Evolutionary conservation across 2,329 filamentous ascomycete genomes (phyloP), one percentile per base, ranked within the genome.

Genomic region (Colletotrichum gigasporum): DNA sequence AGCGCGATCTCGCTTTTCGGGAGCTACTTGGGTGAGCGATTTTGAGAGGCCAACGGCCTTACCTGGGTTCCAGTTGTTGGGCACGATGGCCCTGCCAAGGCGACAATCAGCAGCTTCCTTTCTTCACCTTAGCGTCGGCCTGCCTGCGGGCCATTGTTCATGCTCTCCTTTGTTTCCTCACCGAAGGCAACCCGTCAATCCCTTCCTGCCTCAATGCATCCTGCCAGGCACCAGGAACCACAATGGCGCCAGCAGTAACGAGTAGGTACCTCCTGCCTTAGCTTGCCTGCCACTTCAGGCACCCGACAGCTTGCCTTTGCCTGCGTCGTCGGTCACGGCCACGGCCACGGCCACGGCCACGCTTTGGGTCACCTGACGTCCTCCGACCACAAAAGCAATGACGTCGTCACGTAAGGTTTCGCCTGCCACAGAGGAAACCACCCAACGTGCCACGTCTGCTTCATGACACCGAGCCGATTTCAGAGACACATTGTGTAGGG

Each of bases 391-490:
- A 26, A 39, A 30, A 54, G 57, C 62, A 61, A 65, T 65, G 62
- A 65, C 62, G 62, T 65, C 62, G 56, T 62, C 62, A 51, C 42
- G 42, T 62, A 65, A 65, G 57, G 62, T 62, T 55, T 53, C 50
- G 62, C 57, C 57, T 65, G 62, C 12, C 62, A 62, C 26, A 50
- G 42, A 61, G 62, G 56, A 62, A 62, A 65, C 57, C 34, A 55
- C 30, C 42, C 62, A 51, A 37, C 50, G 62, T 65, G 62, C 62
- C 62, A 65, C 56, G 50, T 65, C 28, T 65, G 62, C 56, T 62
- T 65, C 56, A 65, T 62, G 57, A 62, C 57, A 44, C 35, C 42
- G 42, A 62, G 28, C 50, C 50, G 56, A 65, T 30, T 62, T 62
- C 57, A 62, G 50, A 55, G 22, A 64, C 32, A n/a, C 34, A 28